Base-by-base conservation (phyloP, 768 basidiomycete genomes). In the Leccinum truebloodii region DNA sequence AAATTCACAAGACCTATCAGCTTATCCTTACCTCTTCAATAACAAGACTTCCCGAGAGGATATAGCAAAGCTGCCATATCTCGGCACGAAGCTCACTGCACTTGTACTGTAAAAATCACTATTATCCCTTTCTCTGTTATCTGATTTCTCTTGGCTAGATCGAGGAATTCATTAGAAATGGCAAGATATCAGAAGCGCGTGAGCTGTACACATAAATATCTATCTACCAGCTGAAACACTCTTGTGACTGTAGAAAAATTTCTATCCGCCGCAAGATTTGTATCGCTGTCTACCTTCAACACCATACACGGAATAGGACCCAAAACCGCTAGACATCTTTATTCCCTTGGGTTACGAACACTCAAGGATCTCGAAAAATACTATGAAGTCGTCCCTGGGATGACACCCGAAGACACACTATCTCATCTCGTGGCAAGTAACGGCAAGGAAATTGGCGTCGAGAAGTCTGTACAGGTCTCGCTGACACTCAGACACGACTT, bases 241-340 rank as follows among this genome's bases (percentile, higher is more conserved):
- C 22, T 37, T 41, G 57, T 46, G 39, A 32, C n/a, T n/a, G 22
- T 58, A 89, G 84, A 79, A 70, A 78, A 67, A 9, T 82, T 82
- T 10, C 71, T 73, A 6, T 67, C 69, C 6, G 85, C 85, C 1
- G 63, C 78, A 26, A 84, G 88, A 37, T 91, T 83, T 69, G 73
- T 77, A 54, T 72, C 83, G 0, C 79, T 93, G 8, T 80, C 81
- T 7, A 66, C 76, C 0, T 90, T 94, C 67, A 76, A 81, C 14
- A 78, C 82, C 6, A 74, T 94, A 58, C 86, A 94, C 57, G 87
- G 90, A 9, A 86, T 94, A 35, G 92, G 92, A 7, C 79, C 91
- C 0, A 72, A 76, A n/a, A 89, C 81, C 7, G 89, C 92, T 6
- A 81, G 85, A 6, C 76, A 80, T 41, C 78, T 92, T 4, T 90